Evolutionary conservation across 495 filamentous ascomycete species (phyloP).

Genomic region (Xylaria bambusicola): DNA sequence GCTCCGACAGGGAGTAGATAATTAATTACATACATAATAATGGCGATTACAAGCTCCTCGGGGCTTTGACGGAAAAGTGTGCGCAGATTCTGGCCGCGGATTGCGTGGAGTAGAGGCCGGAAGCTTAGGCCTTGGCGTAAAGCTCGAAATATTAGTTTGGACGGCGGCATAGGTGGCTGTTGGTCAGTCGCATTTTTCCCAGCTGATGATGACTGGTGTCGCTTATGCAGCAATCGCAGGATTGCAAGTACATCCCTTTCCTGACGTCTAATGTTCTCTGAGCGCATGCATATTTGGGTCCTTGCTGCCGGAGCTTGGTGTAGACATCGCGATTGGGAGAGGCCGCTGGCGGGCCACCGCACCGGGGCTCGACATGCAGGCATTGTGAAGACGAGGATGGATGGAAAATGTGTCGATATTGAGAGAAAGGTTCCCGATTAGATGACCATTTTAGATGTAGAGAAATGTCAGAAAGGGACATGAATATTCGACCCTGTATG

Average conservation of each 20-base stretch:
- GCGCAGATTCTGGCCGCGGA: constrained; percentile 37
- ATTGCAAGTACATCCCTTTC: constrained; percentile 5
- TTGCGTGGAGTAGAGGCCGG: constrained; percentile 32
- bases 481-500: too few relatives aligned
- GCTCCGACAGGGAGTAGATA: constrained; percentile 12
- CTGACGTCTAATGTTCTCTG: not conserved
- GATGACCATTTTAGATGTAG: too few relatives aligned
- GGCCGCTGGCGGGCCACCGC: constrained; percentile 13
- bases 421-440: too few relatives aligned
- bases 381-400: not conserved
- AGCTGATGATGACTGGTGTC: constrained; percentile 24
- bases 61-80: constrained; percentile 40
- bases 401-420: not conserved
- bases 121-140: constrained; percentile 35
- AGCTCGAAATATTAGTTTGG: constrained; percentile 33
- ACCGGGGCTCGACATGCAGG: constrained; percentile 4
- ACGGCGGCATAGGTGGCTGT: constrained; percentile 26
- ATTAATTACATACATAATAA: constrained; percentile 25
- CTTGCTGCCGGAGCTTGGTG: constrained; percentile 16
- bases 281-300: constrained; percentile 1
- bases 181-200: constrained; percentile 18
- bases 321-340: constrained; percentile 21
- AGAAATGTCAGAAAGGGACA: too few relatives aligned
- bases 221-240: constrained; percentile 22
- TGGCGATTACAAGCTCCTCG: constrained; percentile 42